Evolutionary conservation across 1,139 yeast species (phyloP), one percentile per base, ranked within the genome.

Genomic region (Debaryomyces coudertii): DNA sequence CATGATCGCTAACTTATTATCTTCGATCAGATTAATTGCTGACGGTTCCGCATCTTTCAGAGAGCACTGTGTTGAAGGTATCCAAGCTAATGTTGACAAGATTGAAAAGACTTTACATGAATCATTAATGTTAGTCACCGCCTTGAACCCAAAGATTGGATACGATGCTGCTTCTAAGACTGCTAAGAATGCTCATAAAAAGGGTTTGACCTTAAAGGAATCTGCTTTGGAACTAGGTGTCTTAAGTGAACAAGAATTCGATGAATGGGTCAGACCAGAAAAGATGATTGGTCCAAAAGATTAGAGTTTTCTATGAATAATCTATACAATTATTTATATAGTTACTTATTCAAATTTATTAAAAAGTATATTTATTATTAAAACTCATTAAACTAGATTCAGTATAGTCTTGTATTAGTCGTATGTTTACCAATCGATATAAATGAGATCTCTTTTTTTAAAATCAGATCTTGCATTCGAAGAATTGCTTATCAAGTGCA

Each of bases 171-270:
- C 99, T 48, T 90, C 97, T 51, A 90, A 92, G 82, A 93, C 90
- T 46, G 99, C 99, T 58, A 93, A 93, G 81, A 90, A 93, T 65
- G 99, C 99, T 44, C 98, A 93, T 82, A 88, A 92, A 79, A 90
- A 93, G 79, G 97, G 97, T 27, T 80, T 92, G 62, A 93, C 99
- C 39, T 83, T 93, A 73, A 93, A 93, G 76, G 87, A 90, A 71
- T 85, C 96, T 51, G 97, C 97, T 51, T 77, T 93, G 62, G 96
- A 93, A 71, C 83, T 95, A 64, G 89, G 89, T 49, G 90, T 87
- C 48, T 80, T 93, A 65, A 79, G 82, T 48, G 83, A 80, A 55
- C 86, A 83, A 63, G 97, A 92, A 73, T 93, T 93, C 61, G 95
- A 90, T 69, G 80, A 90, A 71, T 93, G 96, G 96, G 99, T 93